Percentiles rank a stretch among this genome's conserved stretches.
Conservation (phyloP, 2,329 filamentous ascomycete species). For the Raffaelea deltoideospora region DNA sequence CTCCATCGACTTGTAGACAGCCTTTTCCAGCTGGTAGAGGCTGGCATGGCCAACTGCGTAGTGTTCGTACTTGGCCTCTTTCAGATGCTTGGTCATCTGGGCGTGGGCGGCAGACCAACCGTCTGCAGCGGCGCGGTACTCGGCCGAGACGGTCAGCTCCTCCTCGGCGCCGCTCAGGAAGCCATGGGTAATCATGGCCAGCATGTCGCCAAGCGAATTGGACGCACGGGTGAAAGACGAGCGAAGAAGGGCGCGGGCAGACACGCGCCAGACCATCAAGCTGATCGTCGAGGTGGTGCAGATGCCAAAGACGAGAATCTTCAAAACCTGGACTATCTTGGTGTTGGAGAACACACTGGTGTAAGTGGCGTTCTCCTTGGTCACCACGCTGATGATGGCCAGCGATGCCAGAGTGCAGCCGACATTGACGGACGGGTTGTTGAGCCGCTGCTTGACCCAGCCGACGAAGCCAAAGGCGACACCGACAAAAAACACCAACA, state of each 20-base stretch:
- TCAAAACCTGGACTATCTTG: constrained; percentile 69
- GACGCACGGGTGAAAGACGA: constrained; percentile 61
- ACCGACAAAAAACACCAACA: constrained; percentile 72
- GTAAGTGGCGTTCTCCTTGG: constrained; percentile 81
- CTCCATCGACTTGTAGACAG: constrained; percentile 71
- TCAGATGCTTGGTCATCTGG: constrained; percentile 59
- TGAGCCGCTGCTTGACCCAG: constrained; percentile 70
- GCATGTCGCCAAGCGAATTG: constrained; percentile 62
- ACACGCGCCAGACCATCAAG: constrained; percentile 62
- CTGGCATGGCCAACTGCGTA: constrained; percentile 66
- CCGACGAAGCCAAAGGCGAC: constrained; percentile 77
- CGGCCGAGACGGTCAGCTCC: constrained; percentile 47
- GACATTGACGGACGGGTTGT: constrained; percentile 67
- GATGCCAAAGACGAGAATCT: constrained; percentile 72
- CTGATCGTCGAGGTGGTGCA: constrained; percentile 58
- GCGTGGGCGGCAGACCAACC: constrained; percentile 53
- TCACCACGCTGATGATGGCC: constrained; percentile 77
- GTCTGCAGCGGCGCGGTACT: constrained; percentile 46
- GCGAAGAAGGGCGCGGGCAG: constrained; percentile 58
- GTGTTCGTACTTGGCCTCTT: constrained; percentile 81
- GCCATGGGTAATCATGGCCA: constrained; percentile 65
- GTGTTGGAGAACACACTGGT: constrained; percentile 65
- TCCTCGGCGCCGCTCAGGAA: constrained; percentile 75
- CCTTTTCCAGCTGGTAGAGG: constrained; percentile 64
- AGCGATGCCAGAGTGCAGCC: constrained; percentile 76